Base-by-base conservation (phyloP, 441 rosid genomes). In the Capsella rubella region DNA sequence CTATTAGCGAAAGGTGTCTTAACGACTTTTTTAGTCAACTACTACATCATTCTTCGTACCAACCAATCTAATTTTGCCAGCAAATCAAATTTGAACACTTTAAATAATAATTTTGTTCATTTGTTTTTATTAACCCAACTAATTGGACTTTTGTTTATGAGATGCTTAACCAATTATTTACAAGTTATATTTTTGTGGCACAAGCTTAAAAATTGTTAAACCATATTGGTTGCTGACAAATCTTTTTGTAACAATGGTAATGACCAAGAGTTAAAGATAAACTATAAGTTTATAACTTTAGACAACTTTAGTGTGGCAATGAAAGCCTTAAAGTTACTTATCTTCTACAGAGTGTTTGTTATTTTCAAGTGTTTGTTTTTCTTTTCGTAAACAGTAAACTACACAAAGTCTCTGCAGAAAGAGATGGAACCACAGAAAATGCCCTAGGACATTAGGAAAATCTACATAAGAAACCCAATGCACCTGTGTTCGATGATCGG, bases 361-460 rank as follows among this genome's bases (percentile, higher is more conserved):
- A 70, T 70, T 71, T 56, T 64, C 64, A 69, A 56, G 75, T 76
- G 71, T 75, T 69, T 37, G 3, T 35, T 61, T 37, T 28, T 34
- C 18, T 15, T 64, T 59, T 21, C 12, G 70, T 76, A 69, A 76
- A 76, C 66, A 2, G 68, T 51, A 53, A 53, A 69, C 79, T 69
- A 76, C 79, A 77, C 72, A 77, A 21, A 53, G 75, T 71, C 72
- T 71, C 76, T 58, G 51, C 68, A 49, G 63, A 71, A 76, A 57
- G 57, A 64, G 72, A 57, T 52, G 35, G 21, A 53, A 75, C 43
- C 64, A 55, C 47, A 52, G 75, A 37, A 69, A 69, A 46, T 55
- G 40, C 52, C 65, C 10, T 54, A 35, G 39, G 46, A 29, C 65
- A 37, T 29, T 21, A 14, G 35, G 29, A 68, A 61, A 37, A 37